phyloP scores from a whole-genome alignment of 768 basidiomycete species.

The Agaricus blazei region DNA sequence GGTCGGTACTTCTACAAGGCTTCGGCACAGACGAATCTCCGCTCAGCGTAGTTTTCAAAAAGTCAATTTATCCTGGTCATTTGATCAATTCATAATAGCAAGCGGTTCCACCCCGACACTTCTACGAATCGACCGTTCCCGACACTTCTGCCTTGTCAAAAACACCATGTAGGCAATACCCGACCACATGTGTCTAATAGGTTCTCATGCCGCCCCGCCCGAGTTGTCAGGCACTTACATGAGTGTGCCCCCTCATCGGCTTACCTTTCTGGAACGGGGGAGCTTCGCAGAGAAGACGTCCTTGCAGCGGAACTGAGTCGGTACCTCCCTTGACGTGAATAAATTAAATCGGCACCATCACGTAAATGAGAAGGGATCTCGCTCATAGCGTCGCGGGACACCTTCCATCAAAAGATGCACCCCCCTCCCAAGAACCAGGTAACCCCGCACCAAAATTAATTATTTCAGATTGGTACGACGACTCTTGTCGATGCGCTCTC shows the following conservation, averaged over 20 bases:
- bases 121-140: no score
- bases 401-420: slow-evolving; percentile 1
- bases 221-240: neutral
- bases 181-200: neutral
- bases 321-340: slow-evolving; percentile 2
- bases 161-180: neutral
- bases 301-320: slow-evolving; percentile 3
- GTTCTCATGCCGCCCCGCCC: no score
- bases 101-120: no score
- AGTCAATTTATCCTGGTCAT: no score
- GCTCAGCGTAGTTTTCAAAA: no score
- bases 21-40: no score
- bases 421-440: neutral
- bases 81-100: no score
- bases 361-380: slow-evolving; percentile 5
- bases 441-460: neutral
- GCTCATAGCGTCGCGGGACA: neutral
- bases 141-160: no score
- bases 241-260: neutral
- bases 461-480: no score
- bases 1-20: no score
- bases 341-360: neutral
- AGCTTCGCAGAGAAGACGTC: neutral
- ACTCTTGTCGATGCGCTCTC: no score
- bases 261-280: neutral